Base-by-base conservation (phyloP, 306 rosid species). In the Lablab purpureus region DNA sequence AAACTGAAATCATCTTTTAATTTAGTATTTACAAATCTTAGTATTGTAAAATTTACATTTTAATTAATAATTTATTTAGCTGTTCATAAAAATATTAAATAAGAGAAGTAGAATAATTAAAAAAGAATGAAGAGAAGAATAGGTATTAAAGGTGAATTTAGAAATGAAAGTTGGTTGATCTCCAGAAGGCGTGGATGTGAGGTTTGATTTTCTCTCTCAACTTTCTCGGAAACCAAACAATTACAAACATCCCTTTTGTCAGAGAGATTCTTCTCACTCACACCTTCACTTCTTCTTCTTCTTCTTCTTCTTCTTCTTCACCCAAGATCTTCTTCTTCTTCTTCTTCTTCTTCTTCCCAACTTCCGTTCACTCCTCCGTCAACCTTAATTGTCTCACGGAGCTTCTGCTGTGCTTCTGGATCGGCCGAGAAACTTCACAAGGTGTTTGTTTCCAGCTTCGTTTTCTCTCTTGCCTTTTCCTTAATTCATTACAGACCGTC, bases 221-320 rank as follows among this genome's bases (percentile, higher is more conserved):
- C 83, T 88, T 89, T 90, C 88, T 85, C 87, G 75, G 85, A 84
- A 77, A 85, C 90, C 88, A 83, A 90, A 85, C 93, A 59, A 87
- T 62, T 28, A 62, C 43, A 63, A 34, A 84, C 93, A 68, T 67
- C 73, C 34, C 58, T 43, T 77, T 30, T 77, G 86, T 86, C 90
- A 74, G 84, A 78, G 3, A 22, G 56, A 28, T 36, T 55, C 15
- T 43, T 43, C 47, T 43, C 47, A 7, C 45, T 7, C 45, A 7
- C 45, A 40, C 45, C 4, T 2, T 25, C 37, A 34, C 37, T 34
- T 7, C 37, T 7, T 34, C 37, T 32, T 7, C 36, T 4, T 32
- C 36, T 4, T 32, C 36, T 4, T 32, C 36, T n/a, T n/a, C n/a
- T n/a, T n/a, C 4, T 7, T 50, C 63, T 83, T 80, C 81, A 7